A percentile compares a stretch with the other conserved stretches of the same genome.
These are phyloP conservation scores for Coelastrella sp. DNA, from an alignment of 139 green algal genomes.

Conservation along the genomic window DNA sequence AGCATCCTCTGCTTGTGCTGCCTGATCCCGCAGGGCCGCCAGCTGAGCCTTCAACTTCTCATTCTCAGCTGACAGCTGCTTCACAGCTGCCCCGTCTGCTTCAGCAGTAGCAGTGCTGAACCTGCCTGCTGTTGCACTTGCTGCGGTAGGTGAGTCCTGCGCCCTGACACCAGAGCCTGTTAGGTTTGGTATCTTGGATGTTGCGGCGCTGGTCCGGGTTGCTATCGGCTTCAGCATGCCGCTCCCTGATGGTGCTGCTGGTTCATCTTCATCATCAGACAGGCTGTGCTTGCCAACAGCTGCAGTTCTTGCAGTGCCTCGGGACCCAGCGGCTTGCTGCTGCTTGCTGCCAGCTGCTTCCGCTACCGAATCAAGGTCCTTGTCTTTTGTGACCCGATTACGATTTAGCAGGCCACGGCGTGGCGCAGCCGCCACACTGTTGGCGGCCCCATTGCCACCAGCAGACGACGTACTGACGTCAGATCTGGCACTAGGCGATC, in stretches of 20 bases:
- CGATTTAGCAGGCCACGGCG: constrained; percentile 22
- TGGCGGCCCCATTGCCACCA: not conserved
- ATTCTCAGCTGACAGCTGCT: constrained; percentile 45
- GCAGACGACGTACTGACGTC: not conserved
- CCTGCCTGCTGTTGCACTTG: not conserved
- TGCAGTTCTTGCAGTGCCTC: not conserved
- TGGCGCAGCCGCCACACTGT: not conserved
- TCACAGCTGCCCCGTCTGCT: not conserved
- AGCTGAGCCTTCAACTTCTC: constrained; percentile 48
- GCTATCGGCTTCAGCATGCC: not conserved
- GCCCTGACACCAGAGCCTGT: not conserved
- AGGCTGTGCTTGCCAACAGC: not conserved
- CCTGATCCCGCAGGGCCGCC: constrained; percentile 36
- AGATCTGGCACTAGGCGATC: not conserved
- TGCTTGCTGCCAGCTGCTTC: not conserved
- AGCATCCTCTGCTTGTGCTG: constrained; percentile 17
- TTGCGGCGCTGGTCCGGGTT: not conserved
- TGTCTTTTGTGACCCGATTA: not conserved
- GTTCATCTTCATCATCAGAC: not conserved
- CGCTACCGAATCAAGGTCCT: not conserved
- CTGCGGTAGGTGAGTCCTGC: not conserved
- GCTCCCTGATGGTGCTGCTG: not conserved
- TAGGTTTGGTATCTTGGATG: not conserved
- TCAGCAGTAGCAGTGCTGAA: not conserved
- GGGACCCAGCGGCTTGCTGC: not conserved